Evolutionary conservation across 805 yeast species (phyloP).

Genomic region (Candida hungchunana): DNA sequence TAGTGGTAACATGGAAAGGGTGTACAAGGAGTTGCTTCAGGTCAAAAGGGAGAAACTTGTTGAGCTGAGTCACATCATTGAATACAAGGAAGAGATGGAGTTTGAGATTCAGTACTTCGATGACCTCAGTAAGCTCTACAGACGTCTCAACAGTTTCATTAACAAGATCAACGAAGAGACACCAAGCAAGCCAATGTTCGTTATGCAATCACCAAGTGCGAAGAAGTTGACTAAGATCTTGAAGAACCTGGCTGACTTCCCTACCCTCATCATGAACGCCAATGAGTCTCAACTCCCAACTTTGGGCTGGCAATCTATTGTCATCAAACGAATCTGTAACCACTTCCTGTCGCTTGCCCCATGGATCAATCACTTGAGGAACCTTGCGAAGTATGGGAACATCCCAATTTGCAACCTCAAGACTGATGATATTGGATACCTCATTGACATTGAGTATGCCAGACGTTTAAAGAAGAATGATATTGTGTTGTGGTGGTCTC

Average conservation of each 20-base stretch:
- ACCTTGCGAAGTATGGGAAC: constrained; percentile 65
- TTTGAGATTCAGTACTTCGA: constrained; percentile 55
- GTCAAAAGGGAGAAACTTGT: constrained; percentile 43
- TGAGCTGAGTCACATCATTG: constrained; percentile 42
- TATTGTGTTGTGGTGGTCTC: constrained; percentile 92
- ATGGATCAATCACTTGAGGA: constrained; percentile 64
- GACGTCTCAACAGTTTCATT: constrained; percentile 50
- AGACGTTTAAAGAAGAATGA: constrained; percentile 61
- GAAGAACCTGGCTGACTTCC: constrained; percentile 49
- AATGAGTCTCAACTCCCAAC: constrained; percentile 63
- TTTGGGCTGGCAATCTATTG: constrained; percentile 73
- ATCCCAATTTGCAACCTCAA: constrained; percentile 85
- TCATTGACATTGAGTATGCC: constrained; percentile 86
- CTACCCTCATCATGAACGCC: constrained; percentile 56
- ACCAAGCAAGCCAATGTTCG: constrained; percentile 58
- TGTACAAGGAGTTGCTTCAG: constrained; percentile 50
- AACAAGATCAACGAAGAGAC: constrained; percentile 58
- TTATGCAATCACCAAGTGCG: constrained; percentile 69
- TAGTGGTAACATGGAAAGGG: constrained; percentile 47
- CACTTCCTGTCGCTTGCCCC: constrained; percentile 70
- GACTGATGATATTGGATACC: constrained; percentile 68
- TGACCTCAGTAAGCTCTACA: constrained; percentile 51
- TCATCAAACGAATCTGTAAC: constrained; percentile 60
- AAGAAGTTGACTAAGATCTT: constrained; percentile 43
- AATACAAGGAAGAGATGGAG: constrained; percentile 46